These are phyloP conservation scores for Globisporangium canariense DNA, from an alignment of 352 stramenopile species.

Conservation along the genomic window DNA sequence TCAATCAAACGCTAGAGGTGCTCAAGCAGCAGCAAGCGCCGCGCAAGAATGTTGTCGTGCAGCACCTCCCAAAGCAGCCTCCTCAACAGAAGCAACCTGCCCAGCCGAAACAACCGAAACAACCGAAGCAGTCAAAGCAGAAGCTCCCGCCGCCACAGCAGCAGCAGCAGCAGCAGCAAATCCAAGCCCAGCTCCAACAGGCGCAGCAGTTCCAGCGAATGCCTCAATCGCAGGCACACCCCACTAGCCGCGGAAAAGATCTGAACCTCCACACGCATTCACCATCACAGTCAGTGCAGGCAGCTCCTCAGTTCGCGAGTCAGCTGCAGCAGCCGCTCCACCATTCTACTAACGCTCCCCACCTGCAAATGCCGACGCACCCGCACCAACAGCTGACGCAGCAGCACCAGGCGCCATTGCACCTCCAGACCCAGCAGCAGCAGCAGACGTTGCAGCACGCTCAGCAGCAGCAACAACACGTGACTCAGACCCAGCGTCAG, in stretches of 20 bases:
- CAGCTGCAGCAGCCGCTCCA: constrained; percentile 21
- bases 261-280: constrained; percentile 16
- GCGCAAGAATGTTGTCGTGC: constrained; percentile 10
- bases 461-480: constrained; percentile 27
- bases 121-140: neutral
- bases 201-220: constrained; percentile 27
- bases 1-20: constrained; percentile 43
- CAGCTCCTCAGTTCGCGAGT: constrained; percentile 14
- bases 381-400: constrained; percentile 15
- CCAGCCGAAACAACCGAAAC: constrained; percentile 16
- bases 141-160: constrained; percentile 26
- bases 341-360: constrained; percentile 18
- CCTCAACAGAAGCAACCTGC: constrained; percentile 13
- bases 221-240: constrained; percentile 8
- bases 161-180: constrained; percentile 29
- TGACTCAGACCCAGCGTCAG: constrained; percentile 22
- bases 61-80: constrained; percentile 3
- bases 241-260: constrained; percentile 8
- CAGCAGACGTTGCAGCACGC: constrained; percentile 24
- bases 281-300: constrained; percentile 6
- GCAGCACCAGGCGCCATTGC: constrained; percentile 24
- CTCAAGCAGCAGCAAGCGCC: constrained; percentile 28
- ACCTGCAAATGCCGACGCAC: constrained; percentile 43
- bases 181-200: constrained; percentile 25
- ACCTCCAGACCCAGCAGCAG: constrained; percentile 30